Evolutionary conservation across 2,329 filamentous ascomycete species (phyloP).

Genomic region (Colletotrichum tofieldiae): DNA sequence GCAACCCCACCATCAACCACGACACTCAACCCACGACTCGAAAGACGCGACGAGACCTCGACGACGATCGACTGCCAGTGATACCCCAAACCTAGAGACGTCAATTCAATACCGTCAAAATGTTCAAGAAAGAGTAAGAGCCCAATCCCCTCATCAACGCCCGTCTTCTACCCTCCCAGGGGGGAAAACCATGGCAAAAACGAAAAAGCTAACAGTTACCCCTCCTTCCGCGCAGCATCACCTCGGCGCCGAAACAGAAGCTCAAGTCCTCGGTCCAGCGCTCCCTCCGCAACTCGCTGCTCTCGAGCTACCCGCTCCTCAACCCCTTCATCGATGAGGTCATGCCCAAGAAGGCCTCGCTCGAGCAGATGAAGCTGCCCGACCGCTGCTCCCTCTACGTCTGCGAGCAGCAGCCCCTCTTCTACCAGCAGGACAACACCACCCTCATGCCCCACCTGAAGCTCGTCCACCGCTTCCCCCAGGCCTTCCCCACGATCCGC

Average conservation of each 20-base stretch:
- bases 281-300: conserved; percentile 84
- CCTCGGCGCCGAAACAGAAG: conserved; percentile 88
- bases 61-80: conserved; percentile 25
- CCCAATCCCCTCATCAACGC: not conserved
- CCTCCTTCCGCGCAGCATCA: conserved; percentile 69
- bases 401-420: conserved; percentile 83
- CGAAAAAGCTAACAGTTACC: conserved; percentile 46
- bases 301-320: conserved; percentile 89
- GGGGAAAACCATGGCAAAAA: not conserved
- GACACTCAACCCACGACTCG: conserved; percentile 31
- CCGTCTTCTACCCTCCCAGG: not conserved
- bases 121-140: conserved; percentile 96
- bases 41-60: conserved; percentile 38
- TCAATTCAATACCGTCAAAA: conserved; percentile 59
- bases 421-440: conserved; percentile 88
- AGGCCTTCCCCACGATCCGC: conserved; percentile 85
- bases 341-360: conserved; percentile 92
- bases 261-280: conserved; percentile 98
- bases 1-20: conserved; percentile 37
- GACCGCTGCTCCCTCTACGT: conserved; percentile 93
- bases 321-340: conserved; percentile 93
- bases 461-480: conserved; percentile 91
- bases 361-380: conserved; percentile 93
- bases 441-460: conserved; percentile 89
- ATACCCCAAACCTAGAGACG: conserved; percentile 16